These are phyloP conservation scores for Spinacia oleracea DNA, from an alignment of 179 eudicot species.

Conservation along the genomic window DNA sequence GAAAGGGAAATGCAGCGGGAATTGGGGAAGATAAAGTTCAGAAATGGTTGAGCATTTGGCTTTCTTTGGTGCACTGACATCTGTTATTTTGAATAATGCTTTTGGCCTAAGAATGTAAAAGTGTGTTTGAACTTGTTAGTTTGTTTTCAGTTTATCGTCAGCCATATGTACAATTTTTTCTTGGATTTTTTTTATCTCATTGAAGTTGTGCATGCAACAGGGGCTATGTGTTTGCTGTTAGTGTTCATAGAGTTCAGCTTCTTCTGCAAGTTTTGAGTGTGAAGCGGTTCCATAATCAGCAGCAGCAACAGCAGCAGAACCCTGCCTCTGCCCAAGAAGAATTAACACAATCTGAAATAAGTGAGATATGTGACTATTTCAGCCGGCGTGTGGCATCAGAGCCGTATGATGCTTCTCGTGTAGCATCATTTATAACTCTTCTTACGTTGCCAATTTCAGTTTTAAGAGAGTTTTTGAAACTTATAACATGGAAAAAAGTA, in stretches of 20 bases:
- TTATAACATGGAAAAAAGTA: conserved; percentile 90
- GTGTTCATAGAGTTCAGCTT: conserved; percentile 98
- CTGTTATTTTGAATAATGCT: not conserved
- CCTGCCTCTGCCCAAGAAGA: conserved; percentile 67
- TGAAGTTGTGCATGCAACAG: conserved; percentile 43
- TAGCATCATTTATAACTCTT: conserved; percentile 95
- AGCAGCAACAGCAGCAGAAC: conserved; percentile 62
- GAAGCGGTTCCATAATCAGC: conserved; percentile 86
- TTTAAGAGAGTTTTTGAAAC: conserved; percentile 81
- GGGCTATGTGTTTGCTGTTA: conserved; percentile 96
- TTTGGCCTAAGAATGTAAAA: not conserved
- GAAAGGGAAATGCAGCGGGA: not conserved
- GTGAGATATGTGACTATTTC: conserved; percentile 92
- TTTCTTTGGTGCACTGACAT: not conserved
- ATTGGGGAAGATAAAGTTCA: not conserved
- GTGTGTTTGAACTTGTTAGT: conserved; percentile 1
- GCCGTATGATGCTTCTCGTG: conserved; percentile 97
- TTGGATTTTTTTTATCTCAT: conserved; percentile 14
- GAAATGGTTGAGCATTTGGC: not conserved
- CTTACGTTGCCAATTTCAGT: conserved; percentile 89
- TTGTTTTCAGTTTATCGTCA: not conserved
- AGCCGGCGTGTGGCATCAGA: conserved; percentile 98
- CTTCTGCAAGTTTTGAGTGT: conserved; percentile 94
- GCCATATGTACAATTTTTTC: not conserved
- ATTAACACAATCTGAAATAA: conserved; percentile 76